Percentiles rank a stretch among this genome's conserved stretches.
These are phyloP conservation scores for Ustilago esculenta DNA, from an alignment of 1,284 basidiomycete genomes.

Conservation along the genomic window DNA sequence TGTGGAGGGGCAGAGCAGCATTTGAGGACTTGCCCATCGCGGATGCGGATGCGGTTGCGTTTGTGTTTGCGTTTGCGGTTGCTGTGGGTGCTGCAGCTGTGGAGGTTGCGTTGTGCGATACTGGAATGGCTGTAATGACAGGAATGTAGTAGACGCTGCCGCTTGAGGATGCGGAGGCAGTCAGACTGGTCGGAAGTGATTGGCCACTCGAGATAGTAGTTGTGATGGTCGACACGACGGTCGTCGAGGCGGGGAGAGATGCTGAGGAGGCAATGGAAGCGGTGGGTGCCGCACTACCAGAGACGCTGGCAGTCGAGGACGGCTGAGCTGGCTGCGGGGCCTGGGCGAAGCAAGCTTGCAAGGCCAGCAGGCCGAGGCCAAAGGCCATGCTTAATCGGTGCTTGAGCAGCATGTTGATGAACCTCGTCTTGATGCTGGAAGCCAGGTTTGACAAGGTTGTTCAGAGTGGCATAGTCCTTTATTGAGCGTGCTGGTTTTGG, in stretches of 20 bases:
- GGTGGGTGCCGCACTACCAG: conserved; percentile 5
- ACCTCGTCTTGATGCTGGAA: not conserved
- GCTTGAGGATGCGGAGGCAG: conserved; percentile 23
- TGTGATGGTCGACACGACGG: conserved; percentile 31
- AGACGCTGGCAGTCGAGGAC: conserved; percentile 12
- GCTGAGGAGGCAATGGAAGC: conserved; percentile 7
- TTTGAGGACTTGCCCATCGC: conserved; percentile 3
- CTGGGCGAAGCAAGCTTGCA: conserved; percentile 14
- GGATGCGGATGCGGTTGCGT: conserved; percentile 9
- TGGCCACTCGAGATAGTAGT: conserved; percentile 37
- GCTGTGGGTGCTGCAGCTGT: conserved; percentile 4
- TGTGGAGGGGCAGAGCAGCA: conserved; percentile 42
- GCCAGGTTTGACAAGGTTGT: not conserved
- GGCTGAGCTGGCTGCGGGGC: conserved; percentile 13
- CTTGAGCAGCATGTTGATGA: conserved; percentile 17
- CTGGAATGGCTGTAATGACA: conserved; percentile 25
- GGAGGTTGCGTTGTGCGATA: conserved; percentile 5
- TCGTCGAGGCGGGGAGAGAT: conserved; percentile 2
- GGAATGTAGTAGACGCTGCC: conserved; percentile 41
- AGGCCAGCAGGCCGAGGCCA: conserved; percentile 10
- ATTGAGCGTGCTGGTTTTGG: too few relatives aligned
- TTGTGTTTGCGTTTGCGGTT: conserved; percentile 5
- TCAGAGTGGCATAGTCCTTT: too few relatives aligned
- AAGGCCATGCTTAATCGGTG: conserved; percentile 1
- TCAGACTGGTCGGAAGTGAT: conserved; percentile 36